phyloP scores from a whole-genome alignment of 495 filamentous ascomycete species.

The Penicillium tannophilum region DNA sequence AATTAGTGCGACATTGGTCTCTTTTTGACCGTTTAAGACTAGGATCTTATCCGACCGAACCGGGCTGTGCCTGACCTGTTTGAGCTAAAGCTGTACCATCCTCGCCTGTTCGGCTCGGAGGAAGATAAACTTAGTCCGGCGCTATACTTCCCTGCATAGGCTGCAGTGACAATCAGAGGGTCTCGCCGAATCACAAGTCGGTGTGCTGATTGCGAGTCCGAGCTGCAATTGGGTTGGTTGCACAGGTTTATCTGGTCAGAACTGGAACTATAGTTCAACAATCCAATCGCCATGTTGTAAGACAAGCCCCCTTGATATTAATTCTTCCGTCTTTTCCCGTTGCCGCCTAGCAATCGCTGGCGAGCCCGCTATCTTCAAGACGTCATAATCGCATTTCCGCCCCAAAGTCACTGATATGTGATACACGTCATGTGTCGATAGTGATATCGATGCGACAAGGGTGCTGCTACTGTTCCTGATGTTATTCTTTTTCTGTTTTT shows the following conservation, averaged over 20 bases:
- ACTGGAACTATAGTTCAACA: constrained; percentile 1
- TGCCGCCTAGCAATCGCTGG: neutral
- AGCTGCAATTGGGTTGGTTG: neutral
- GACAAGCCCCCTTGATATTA: constrained; percentile 10
- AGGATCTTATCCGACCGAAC: neutral
- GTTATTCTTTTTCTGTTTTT: neutral
- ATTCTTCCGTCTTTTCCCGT: constrained; percentile 1
- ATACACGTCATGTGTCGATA: neutral
- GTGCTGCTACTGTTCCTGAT: neutral
- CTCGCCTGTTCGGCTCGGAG: neutral
- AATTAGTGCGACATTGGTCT: neutral
- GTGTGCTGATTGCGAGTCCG: neutral
- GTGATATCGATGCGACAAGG: neutral
- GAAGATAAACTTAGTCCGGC: neutral
- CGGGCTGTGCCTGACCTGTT: neutral
- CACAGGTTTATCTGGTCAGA: constrained; percentile 1
- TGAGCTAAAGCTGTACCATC: neutral
- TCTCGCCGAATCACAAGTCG: neutral
- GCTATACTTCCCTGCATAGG: neutral
- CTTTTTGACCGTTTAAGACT: neutral
- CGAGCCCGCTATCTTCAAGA: neutral
- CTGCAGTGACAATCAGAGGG: neutral
- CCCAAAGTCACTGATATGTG: neutral
- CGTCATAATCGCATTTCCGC: constrained; percentile 2
- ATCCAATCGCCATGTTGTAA: constrained; percentile 40